Evolutionary conservation across 805 yeast species (phyloP), one percentile per base, ranked within the genome.

Genomic region (Barnettozyma pratensis): DNA sequence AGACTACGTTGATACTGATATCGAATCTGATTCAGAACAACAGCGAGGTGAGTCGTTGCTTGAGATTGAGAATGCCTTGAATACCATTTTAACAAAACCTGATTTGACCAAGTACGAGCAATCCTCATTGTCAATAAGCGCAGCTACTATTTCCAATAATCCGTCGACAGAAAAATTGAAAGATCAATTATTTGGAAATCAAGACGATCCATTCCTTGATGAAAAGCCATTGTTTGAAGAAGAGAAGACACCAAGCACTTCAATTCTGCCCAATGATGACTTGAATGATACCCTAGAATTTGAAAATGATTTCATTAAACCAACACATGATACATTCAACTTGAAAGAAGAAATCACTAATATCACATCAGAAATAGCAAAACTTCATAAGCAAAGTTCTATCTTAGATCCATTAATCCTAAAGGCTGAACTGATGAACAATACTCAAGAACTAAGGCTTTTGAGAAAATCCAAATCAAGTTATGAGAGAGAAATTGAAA

Each of bases 391-490:
- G 49, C 96, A 91, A 61, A 68, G 79, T 38, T 71, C 72, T 5
- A 78, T 91, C 27, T 65, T 92, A 37, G 79, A 76, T 11, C 84
- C 92, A 5, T 69, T 92, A 41, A 64, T 88, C 37, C 71, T 74
- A 41, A 92, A 92, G 60, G 96, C 97, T 0, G 96, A 88, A 57
- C 68, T 92, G 32, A 88, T 95, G 0, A 86, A 88, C 62, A 87
- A 87, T 61, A 66, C 76, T 6, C 74, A 80, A 5, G 94, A 90
- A 59, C 67, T 86, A 43, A 76, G 82, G 48, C 74, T 90, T 41
- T 66, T 92, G 54, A 71, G 70, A 44, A 85, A 83, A 57, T 89
- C 97, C 0, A 77, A 79, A 42, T 55, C 75, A 12, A 80, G 88
- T 48, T 72, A 89, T 48, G 78, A 77, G 35, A 72, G 85, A 51